Conservation (phyloP, 179 eudicot species). For the Nepenthes alata region DNA sequence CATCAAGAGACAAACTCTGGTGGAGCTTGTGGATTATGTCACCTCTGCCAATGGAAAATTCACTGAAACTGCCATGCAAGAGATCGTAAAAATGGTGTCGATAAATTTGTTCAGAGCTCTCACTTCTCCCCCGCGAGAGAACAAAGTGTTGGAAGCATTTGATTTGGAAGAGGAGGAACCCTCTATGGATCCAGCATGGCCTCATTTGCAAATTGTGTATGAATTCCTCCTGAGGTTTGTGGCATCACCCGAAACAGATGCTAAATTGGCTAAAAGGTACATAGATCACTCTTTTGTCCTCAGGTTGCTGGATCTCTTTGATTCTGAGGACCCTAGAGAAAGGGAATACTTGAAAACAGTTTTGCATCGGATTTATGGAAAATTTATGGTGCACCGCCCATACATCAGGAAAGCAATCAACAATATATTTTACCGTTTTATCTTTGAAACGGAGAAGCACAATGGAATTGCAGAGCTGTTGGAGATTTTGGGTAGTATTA, state of each 20-base stretch:
- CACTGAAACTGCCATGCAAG: conserved; percentile 29
- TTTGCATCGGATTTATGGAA: conserved; percentile 32
- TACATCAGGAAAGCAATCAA: conserved; percentile 36
- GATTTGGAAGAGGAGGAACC: conserved; percentile 46
- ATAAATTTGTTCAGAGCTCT: conserved; percentile 26
- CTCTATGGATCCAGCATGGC: conserved; percentile 39
- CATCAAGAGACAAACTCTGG: conserved; percentile 32
- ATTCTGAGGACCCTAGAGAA: conserved; percentile 37
- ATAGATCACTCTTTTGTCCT: conserved; percentile 33
- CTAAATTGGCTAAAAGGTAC: conserved; percentile 31
- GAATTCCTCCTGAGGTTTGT: conserved; percentile 42
- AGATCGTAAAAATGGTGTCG: conserved; percentile 26
- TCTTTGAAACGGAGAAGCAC: conserved; percentile 38
- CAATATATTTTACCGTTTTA: conserved; percentile 30
- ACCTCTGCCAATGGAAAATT: conserved; percentile 34
- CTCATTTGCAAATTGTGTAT: conserved; percentile 40
- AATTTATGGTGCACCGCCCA: conserved; percentile 47
- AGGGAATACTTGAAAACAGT: conserved; percentile 35
- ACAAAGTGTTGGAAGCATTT: conserved; percentile 26
- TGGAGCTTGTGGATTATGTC: conserved; percentile 35
- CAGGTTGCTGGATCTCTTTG: conserved; percentile 26
- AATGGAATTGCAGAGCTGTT: conserved; percentile 39
- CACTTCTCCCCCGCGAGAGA: conserved; percentile 30
- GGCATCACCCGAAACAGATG: conserved; percentile 40
- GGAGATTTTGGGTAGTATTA: conserved; percentile 39